Percentiles rank a stretch among this genome's conserved stretches.
These are phyloP conservation scores for Aegilops longissima DNA, from an alignment of 176 grass and related monocot genomes.

Conservation along the genomic window DNA sequence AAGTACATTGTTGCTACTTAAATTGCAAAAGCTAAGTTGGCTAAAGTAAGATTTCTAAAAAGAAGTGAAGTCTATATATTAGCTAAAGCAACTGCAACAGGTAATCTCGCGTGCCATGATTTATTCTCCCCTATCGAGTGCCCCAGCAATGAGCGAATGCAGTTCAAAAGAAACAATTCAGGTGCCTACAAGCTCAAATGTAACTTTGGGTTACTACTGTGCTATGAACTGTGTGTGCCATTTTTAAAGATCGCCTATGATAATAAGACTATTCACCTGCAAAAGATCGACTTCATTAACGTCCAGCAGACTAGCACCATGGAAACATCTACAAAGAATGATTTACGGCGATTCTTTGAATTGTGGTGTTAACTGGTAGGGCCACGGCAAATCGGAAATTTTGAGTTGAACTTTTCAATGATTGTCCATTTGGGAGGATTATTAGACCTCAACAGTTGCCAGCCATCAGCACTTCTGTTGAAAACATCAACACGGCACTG, in stretches of 20 bases:
- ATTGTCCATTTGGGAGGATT: slow-evolving; percentile 34
- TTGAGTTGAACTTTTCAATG: slow-evolving; percentile 30
- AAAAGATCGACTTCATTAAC: slow-evolving; percentile 23
- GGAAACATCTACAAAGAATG: slow-evolving; percentile 11
- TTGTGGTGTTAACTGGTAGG: slow-evolving; percentile 13
- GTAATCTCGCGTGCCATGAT: slow-evolving; percentile 29
- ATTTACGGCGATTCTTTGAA: slow-evolving; percentile 29
- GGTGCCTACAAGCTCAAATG: neutral
- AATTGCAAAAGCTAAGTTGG: slow-evolving; percentile 35
- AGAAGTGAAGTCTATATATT: slow-evolving; percentile 41
- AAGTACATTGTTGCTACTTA: slow-evolving; percentile 36
- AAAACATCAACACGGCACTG: slow-evolving; percentile 19
- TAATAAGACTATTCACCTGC: slow-evolving; percentile 24
- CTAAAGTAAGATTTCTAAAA: slow-evolving; percentile 46
- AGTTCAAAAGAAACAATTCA: slow-evolving; percentile 36
- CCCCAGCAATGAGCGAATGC: slow-evolving; percentile 6
- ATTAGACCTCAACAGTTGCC: slow-evolving; percentile 32
- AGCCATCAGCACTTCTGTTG: slow-evolving; percentile 35
- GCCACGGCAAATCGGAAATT: slow-evolving; percentile 14
- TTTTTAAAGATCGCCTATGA: slow-evolving; percentile 23
- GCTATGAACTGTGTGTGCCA: slow-evolving; percentile 9
- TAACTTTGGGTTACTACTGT: slow-evolving; percentile 5
- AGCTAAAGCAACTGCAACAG: slow-evolving; percentile 39
- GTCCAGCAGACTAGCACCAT: slow-evolving; percentile 28
- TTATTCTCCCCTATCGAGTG: slow-evolving; percentile 39